These are phyloP conservation scores for Jacaranda mimosifolia DNA, from an alignment of 257 asterid species.

Conservation along the genomic window DNA sequence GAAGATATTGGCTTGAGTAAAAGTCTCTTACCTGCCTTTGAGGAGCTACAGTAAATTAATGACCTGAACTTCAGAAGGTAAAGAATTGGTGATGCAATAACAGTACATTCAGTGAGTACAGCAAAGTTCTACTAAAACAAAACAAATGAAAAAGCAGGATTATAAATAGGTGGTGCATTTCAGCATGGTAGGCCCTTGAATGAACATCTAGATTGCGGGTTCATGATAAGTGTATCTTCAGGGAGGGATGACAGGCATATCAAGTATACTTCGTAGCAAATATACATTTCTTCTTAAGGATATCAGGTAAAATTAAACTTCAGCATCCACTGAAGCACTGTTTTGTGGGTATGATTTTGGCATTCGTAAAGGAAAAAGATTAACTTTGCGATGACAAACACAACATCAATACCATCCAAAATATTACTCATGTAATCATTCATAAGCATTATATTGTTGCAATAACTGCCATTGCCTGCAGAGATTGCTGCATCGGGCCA, in stretches of 20 bases:
- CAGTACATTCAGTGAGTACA: constrained; percentile 12
- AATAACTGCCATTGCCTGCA: not conserved
- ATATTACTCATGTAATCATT: not conserved
- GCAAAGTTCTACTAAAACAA: constrained; percentile 9
- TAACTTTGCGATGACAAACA: not conserved
- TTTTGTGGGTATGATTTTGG: not conserved
- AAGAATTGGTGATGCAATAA: constrained; percentile 30
- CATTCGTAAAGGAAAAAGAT: not conserved
- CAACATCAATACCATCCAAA: not conserved
- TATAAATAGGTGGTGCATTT: not conserved
- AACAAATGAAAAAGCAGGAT: not conserved
- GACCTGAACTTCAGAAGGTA: constrained; percentile 47
- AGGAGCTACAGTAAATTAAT: constrained; percentile 41
- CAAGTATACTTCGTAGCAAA: not conserved
- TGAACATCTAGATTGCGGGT: not conserved
- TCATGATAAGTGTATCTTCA: not conserved
- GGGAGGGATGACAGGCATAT: not conserved
- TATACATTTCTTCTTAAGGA: not conserved
- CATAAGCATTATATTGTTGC: constrained; percentile 20
- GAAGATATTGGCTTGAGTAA: constrained; percentile 51
- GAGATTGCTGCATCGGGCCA: not conserved
- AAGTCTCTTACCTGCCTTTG: constrained; percentile 35
- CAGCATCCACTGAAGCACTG: not conserved
- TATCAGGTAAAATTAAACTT: not conserved
- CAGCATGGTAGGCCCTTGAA: constrained; percentile 6